phyloP scores from a whole-genome alignment of 2,329 filamentous ascomycete genomes.

The Phoma sp. region DNA sequence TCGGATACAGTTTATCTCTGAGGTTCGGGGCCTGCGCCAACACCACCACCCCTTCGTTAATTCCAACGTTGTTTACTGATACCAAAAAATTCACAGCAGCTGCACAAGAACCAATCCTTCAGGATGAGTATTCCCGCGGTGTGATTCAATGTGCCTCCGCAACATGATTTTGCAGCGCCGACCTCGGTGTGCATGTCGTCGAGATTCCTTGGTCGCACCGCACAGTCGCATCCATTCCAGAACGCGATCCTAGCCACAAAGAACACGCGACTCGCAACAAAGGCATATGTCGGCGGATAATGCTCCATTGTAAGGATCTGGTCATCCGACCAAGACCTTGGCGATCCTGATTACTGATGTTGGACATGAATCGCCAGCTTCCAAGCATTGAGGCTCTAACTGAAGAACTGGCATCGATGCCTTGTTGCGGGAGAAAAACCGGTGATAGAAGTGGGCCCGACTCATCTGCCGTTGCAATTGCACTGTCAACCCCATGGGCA shows the following conservation, averaged over 20 bases:
- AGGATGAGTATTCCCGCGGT: too few species aligned
- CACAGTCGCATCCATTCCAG: background rate
- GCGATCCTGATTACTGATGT: background rate
- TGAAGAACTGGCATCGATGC: background rate
- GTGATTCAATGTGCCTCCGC: too few species aligned
- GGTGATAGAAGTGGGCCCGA: conserved; percentile 15
- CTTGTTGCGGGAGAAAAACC: background rate
- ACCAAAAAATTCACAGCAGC: too few species aligned
- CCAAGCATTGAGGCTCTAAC: conserved; percentile 8
- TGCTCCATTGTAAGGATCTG: background rate
- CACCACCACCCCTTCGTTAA: too few species aligned
- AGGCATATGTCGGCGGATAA: background rate
- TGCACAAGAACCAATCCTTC: too few species aligned
- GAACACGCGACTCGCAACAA: background rate
- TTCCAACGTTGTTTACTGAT: too few species aligned
- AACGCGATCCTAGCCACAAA: too few species aligned
- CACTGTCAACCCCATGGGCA: conserved; percentile 4
- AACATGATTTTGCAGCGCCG: too few species aligned
- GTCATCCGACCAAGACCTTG: conserved; percentile 9
- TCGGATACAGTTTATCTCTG: too few species aligned
- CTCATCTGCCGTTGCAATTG: conserved; percentile 3
- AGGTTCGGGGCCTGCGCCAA: too few species aligned
- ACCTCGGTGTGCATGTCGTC: background rate
- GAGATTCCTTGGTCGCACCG: background rate
- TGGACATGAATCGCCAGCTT: conserved; percentile 2